A percentile compares a stretch with the other conserved stretches of the same genome.
Evolutionary conservation across 2,329 filamentous ascomycete genomes (phyloP).

Genomic region (Leptographium wingfieldii): DNA sequence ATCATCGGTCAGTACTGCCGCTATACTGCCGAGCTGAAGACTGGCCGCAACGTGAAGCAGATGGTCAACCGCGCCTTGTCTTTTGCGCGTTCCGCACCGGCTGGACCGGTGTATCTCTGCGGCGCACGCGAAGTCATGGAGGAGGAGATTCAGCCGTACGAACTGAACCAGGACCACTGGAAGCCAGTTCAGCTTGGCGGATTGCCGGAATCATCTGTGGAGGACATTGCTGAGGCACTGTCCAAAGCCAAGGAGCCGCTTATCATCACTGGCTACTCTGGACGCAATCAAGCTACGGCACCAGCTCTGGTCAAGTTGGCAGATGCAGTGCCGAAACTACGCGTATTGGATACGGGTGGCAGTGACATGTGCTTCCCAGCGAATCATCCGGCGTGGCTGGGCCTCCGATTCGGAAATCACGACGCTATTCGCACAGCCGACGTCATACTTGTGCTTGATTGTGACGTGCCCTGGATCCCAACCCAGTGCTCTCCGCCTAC

Average conservation of each 20-base stretch:
- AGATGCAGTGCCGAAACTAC: constrained; percentile 52
- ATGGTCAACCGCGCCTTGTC: constrained; percentile 76
- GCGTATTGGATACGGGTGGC: constrained; percentile 64
- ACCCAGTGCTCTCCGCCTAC: constrained; percentile 49
- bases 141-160: constrained; percentile 64
- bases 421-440: constrained; percentile 65
- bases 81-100: constrained; percentile 65
- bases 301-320: constrained; percentile 53
- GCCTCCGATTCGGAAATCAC: constrained; percentile 62
- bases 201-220: constrained; percentile 37
- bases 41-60: constrained; percentile 76
- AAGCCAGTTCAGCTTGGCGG: constrained; percentile 54
- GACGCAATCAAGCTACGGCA: constrained; percentile 53
- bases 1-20: constrained; percentile 74
- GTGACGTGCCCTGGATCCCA: constrained; percentile 89
- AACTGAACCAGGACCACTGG: constrained; percentile 58
- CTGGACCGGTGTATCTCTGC: constrained; percentile 68
- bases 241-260: constrained; percentile 53
- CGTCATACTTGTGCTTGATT: constrained; percentile 74
- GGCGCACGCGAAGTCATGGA: constrained; percentile 77
- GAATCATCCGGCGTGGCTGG: constrained; percentile 54
- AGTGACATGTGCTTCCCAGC: constrained; percentile 74
- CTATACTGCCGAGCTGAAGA: constrained; percentile 72
- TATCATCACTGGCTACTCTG: constrained; percentile 57
- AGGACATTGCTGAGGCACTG: constrained; percentile 49